Evolutionary conservation across 129 eudicot genomes (phyloP).

Genomic region (Lactuca sativa): DNA sequence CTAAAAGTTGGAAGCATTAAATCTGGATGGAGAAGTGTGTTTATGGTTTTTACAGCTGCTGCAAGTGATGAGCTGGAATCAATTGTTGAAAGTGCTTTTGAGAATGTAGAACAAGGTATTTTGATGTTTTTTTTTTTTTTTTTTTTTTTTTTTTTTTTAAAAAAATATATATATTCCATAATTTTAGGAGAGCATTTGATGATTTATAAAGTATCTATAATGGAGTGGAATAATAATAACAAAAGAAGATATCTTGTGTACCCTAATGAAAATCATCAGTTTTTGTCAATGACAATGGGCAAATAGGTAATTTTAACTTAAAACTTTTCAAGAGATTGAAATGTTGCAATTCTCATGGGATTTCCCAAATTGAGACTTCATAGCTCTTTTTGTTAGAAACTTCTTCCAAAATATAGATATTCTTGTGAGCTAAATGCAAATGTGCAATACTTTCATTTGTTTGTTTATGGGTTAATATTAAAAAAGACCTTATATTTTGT

Average conservation of each 20-base stretch:
- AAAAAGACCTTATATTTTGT: too few species aligned
- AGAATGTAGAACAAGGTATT: slow-evolving; percentile 90
- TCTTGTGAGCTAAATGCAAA: too few species aligned
- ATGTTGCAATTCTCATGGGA: slow-evolving; percentile 12
- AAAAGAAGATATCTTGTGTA: neutral
- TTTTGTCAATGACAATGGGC: neutral
- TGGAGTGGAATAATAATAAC: neutral
- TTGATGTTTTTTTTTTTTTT: neutral
- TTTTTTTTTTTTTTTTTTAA: neutral
- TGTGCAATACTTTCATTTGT: too few species aligned
- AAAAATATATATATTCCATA: neutral
- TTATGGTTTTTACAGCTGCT: slow-evolving; percentile 91
- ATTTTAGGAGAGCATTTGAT: neutral
- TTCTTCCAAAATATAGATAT: too few species aligned
- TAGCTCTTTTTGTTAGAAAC: too few species aligned
- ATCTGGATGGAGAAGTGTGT: slow-evolving; percentile 96
- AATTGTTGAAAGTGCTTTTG: slow-evolving; percentile 93
- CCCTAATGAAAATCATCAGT: neutral
- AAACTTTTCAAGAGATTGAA: slow-evolving; percentile 9
- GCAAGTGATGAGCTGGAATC: slow-evolving; percentile 78
- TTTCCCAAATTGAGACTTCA: neutral
- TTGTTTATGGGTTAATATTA: too few species aligned
- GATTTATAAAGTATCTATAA: slow-evolving; percentile 1
- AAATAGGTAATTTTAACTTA: slow-evolving; percentile 6
- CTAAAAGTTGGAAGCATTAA: slow-evolving; percentile 88